These are phyloP conservation scores for Penstemon davidsonii DNA, from an alignment of 257 asterid genomes.

Conservation along the genomic window DNA sequence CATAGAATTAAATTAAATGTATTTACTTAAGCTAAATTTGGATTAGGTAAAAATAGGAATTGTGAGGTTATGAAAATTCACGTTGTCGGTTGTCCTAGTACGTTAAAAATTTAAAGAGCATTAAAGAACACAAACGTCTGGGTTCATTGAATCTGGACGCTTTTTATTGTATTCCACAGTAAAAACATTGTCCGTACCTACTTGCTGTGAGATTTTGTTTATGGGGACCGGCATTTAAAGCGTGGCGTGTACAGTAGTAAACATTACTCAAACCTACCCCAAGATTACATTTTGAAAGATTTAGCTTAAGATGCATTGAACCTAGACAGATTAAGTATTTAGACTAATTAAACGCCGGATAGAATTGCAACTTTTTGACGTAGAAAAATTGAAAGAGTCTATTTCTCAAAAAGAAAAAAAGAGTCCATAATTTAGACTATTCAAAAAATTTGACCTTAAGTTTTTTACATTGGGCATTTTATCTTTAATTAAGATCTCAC, in stretches of 20 bases:
- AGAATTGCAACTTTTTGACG: too few species aligned
- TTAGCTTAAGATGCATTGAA: conserved; percentile 10
- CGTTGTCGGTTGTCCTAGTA: neutral
- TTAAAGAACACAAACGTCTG: neutral
- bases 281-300: neutral
- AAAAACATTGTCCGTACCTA: neutral
- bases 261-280: neutral
- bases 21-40: neutral
- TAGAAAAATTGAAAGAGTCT: too few species aligned
- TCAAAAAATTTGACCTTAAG: too few species aligned
- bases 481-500: too few species aligned
- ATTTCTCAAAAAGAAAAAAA: too few species aligned
- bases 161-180: neutral
- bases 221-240: neutral
- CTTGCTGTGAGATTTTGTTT: neutral
- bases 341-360: conserved; percentile 3
- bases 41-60: neutral
- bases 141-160: conserved; percentile 5
- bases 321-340: neutral
- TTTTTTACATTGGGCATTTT: too few species aligned
- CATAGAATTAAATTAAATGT: neutral
- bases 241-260: too few species aligned
- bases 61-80: neutral
- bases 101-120: neutral
- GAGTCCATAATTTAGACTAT: too few species aligned